phyloP scores from a whole-genome alignment of 2,329 filamentous ascomycete species.

The Microsporum audouinii region DNA sequence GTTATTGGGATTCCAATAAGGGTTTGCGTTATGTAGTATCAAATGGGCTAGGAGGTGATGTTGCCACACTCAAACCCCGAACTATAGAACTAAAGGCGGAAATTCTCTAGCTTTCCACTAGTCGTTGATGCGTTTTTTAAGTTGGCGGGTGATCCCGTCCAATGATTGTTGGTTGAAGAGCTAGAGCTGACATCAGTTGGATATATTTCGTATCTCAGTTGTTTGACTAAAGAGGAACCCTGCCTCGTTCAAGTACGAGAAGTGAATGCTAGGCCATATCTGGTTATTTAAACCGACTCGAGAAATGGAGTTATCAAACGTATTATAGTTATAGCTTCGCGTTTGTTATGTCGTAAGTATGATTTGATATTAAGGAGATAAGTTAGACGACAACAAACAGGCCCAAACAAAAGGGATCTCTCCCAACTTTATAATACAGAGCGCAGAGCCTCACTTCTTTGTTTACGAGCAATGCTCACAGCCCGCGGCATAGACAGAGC shows the following conservation, averaged over 20 bases:
- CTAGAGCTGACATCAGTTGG: not conserved
- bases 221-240: not conserved
- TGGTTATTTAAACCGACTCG: not conserved
- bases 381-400: not conserved
- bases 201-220: not conserved
- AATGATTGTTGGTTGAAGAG: not conserved
- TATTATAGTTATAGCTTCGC: not conserved
- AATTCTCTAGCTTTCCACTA: not conserved
- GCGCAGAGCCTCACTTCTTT: not conserved
- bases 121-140: not conserved
- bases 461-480: not conserved
- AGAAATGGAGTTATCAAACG: not conserved
- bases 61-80: not conserved
- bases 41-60: not conserved
- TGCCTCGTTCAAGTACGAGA: not conserved
- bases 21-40: too few species aligned
- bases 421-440: not conserved
- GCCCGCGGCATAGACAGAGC: slow-evolving; percentile 3
- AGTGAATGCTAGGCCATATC: not conserved
- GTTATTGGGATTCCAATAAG: too few species aligned
- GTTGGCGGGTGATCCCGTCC: not conserved
- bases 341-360: not conserved
- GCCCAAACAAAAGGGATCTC: not conserved
- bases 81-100: not conserved
- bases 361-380: too few species aligned